Evolutionary conservation across 495 filamentous ascomycete genomes (phyloP), one percentile per base, ranked within the genome.

Genomic region (Patellaria atrata): DNA sequence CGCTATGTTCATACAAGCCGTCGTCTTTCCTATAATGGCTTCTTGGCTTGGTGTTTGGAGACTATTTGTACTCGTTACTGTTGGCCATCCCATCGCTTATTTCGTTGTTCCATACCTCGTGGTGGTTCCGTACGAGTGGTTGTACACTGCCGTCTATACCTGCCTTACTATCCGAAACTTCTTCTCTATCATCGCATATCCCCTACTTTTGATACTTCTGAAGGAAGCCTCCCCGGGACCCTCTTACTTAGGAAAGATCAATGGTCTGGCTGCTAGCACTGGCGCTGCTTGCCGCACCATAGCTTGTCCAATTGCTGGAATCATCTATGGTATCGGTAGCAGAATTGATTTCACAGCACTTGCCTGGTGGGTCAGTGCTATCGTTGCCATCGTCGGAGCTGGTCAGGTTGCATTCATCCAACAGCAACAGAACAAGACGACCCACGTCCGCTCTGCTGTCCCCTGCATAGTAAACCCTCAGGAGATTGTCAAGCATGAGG

Each of bases 221-320:
- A 89, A 87, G 53, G 80, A 86, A 61, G 76, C 82, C 0, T 77
- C 77, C 13, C 77, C 81, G 2, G 71, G 70, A 11, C 58, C 64
- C 6, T 67, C 63, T 0, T 64, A 73, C 13, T 62, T 89, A 27
- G 82, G 82, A 10, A 81, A 71, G 48, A 76, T 89, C 36, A 89
- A 89, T 44, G 82, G 82, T 1, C 64, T 86, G 5, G 79, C 81
- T 22, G 82, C 82, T 3, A 82, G 75, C 22, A 79, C 77, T 3
- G 79, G 79, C 3, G 82, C 79, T 0, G 78, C 75, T 6, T 78
- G 75, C 45, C 73, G 82, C 22, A 86, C 79, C 37, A 52, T 84
- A 17, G 75, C 82, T 0, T 77, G 79, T 32, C 82, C 82, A 0
- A 56, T 89, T 16, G 76, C 81, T 1, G 82, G 82, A 0, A 72